phyloP scores from a whole-genome alignment of 1,284 basidiomycete species.

The Ceratobasidium sp. region DNA sequence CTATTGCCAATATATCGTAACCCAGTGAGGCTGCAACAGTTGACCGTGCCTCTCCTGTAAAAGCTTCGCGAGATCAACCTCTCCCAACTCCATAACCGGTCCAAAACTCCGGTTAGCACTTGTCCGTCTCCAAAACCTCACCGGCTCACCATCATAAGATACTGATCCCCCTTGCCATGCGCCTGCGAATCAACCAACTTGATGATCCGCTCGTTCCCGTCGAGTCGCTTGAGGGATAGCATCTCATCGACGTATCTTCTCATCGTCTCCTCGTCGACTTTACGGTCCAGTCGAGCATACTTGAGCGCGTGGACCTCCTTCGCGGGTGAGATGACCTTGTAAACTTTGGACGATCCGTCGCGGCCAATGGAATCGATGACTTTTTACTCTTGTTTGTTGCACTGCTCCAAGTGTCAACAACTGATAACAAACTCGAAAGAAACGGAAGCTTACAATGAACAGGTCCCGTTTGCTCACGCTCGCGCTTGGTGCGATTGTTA shows the following conservation, averaged over 20 bases:
- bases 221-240: constrained; percentile 83
- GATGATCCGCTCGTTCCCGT: constrained; percentile 91
- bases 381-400: constrained; percentile 82
- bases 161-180: constrained; percentile 70
- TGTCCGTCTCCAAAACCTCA: background rate
- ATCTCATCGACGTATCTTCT: constrained; percentile 95
- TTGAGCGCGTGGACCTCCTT: constrained; percentile 91
- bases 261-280: constrained; percentile 86
- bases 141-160: constrained; percentile 71
- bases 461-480: constrained; percentile 53
- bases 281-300: constrained; percentile 81
- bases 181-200: constrained; percentile 79
- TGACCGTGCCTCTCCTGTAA: constrained; percentile 85
- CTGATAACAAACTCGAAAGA: constrained; percentile 1
- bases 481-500: constrained; percentile 46
- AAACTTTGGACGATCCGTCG: constrained; percentile 94
- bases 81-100: constrained; percentile 91
- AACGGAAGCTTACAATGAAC: constrained; percentile 40
- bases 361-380: constrained; percentile 89
- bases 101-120: constrained; percentile 34
- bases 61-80: constrained; percentile 86
- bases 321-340: constrained; percentile 81
- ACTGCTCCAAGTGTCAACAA: constrained; percentile 50
- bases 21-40: constrained; percentile 89
- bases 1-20: constrained; percentile 96